Base-by-base conservation (phyloP, 345 rosid species). In the Durio zibethinus region DNA sequence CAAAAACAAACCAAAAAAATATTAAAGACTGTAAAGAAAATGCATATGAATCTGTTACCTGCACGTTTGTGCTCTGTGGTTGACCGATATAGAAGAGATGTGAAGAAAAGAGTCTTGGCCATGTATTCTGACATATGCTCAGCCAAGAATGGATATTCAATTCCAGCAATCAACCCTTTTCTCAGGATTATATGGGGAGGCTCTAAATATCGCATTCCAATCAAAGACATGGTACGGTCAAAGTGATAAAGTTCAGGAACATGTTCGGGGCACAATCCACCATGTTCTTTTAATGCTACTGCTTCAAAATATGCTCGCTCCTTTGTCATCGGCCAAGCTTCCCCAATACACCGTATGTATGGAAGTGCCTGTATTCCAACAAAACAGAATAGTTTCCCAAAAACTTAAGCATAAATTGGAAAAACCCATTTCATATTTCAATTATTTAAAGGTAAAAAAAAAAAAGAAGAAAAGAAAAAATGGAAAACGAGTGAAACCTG, bases 321-420 rank as follows among this genome's bases (percentile, higher is more conserved):
- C 85, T 92, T 96, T 0, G 97, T 92, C 97, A 96, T 90, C 14
- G 99, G 97, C 99, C 98, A 96, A 0, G 98, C 88, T 74, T 93
- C 99, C 66, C 99, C 99, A 9, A 96, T 91, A 78, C 87, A 85
- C 0, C 99, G 92, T 47, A 96, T 11, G 77, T 93, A 96, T n/a
- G 99, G 98, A 83, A 96, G 86, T 16, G 98, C 99, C 99, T 96
- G 80, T 50, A 63, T 43, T 33, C n/a, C 35, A 54, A 40, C 62
- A 64, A 38, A 69, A 40, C 64, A 66, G 42, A 27, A 27, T 1
- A 5, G 31, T 50, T 33, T 21, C 29, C 42, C 7, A 15, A 27
- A 43, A 48, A 25, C 6, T 45, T 69, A 15, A 2, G 36, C 36
- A 68, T 15, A 25, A 43, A 45, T 2, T 21, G 7, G 54, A 16